A percentile compares a stretch with the other conserved stretches of the same genome.
These are phyloP conservation scores for Kodamaea fungicola DNA, from an alignment of 1,139 yeast genomes.

Conservation along the genomic window DNA sequence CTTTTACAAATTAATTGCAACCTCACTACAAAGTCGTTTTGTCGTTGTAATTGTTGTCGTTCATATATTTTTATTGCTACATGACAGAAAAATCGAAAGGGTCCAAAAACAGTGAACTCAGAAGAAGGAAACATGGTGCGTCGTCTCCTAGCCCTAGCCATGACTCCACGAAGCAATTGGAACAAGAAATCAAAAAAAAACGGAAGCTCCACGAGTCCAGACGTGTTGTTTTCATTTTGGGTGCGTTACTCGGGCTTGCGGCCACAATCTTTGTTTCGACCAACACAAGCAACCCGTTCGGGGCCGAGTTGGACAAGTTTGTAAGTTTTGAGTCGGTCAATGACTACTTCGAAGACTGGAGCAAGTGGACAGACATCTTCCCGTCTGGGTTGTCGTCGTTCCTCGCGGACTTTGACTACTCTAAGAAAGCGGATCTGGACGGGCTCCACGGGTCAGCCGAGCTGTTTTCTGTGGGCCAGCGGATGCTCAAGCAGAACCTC, in stretches of 20 bases:
- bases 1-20: no score
- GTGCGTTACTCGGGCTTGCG: slow-evolving; percentile 67
- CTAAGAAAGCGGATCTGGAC: slow-evolving; percentile 25
- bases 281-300: slow-evolving; percentile 37
- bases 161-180: neutral
- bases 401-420: slow-evolving; percentile 50
- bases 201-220: slow-evolving; percentile 32
- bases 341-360: slow-evolving; percentile 45
- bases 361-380: slow-evolving; percentile 56
- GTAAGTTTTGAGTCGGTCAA: slow-evolving; percentile 52
- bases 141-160: neutral
- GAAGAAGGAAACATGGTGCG: neutral
- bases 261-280: slow-evolving; percentile 64
- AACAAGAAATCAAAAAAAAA: slow-evolving; percentile 2
- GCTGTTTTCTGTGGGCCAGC: slow-evolving; percentile 82
- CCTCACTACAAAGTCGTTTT: no score
- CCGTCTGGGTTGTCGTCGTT: slow-evolving; percentile 65
- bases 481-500: slow-evolving; percentile 51
- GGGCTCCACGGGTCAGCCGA: slow-evolving; percentile 65
- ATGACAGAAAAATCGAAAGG: no score
- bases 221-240: slow-evolving; percentile 47
- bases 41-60: no score
- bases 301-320: slow-evolving; percentile 49
- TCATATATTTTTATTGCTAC: no score
- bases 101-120: neutral